Evolutionary conservation across 164 flowering plant species (phyloP).

Genomic region (Umbilicus rupestris): DNA sequence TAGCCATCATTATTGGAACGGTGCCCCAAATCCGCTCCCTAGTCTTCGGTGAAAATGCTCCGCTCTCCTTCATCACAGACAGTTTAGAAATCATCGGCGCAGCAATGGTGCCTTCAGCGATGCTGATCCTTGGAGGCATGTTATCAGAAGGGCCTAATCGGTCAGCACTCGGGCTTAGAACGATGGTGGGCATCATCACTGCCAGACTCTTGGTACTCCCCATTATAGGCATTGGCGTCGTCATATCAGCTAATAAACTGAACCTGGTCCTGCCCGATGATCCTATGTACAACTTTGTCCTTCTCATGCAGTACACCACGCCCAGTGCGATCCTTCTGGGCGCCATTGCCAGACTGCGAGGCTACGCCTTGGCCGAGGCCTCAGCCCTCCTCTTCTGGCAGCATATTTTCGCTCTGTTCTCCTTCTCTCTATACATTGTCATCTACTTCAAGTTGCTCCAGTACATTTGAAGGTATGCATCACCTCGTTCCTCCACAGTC

Average conservation of each 20-base stretch:
- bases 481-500: too few species aligned
- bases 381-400: slow-evolving; percentile 93
- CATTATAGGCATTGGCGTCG: slow-evolving; percentile 58
- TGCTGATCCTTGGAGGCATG: slow-evolving; percentile 47
- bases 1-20: slow-evolving; percentile 59
- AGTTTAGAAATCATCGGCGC: slow-evolving; percentile 35
- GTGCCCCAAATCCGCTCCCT: slow-evolving; percentile 54
- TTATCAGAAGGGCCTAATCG: slow-evolving; percentile 41
- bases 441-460: slow-evolving; percentile 53
- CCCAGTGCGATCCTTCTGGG: slow-evolving; percentile 89
- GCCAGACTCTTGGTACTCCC: slow-evolving; percentile 75
- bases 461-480: slow-evolving; percentile 27
- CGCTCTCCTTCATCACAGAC: slow-evolving; percentile 51
- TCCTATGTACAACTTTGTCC: slow-evolving; percentile 64
- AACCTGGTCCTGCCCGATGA: slow-evolving; percentile 40
- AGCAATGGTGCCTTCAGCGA: slow-evolving; percentile 43
- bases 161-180: slow-evolving; percentile 30
- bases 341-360: slow-evolving; percentile 88
- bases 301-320: slow-evolving; percentile 68
- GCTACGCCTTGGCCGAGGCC: slow-evolving; percentile 84
- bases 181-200: slow-evolving; percentile 27
- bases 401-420: slow-evolving; percentile 62
- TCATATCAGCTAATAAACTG: slow-evolving; percentile 44
- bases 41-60: slow-evolving; percentile 67
- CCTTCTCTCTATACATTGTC: slow-evolving; percentile 53